Percentiles rank a stretch among this genome's conserved stretches.
Evolutionary conservation across 2,329 filamentous ascomycete species (phyloP).

Genomic region (Xylaria sp.): DNA sequence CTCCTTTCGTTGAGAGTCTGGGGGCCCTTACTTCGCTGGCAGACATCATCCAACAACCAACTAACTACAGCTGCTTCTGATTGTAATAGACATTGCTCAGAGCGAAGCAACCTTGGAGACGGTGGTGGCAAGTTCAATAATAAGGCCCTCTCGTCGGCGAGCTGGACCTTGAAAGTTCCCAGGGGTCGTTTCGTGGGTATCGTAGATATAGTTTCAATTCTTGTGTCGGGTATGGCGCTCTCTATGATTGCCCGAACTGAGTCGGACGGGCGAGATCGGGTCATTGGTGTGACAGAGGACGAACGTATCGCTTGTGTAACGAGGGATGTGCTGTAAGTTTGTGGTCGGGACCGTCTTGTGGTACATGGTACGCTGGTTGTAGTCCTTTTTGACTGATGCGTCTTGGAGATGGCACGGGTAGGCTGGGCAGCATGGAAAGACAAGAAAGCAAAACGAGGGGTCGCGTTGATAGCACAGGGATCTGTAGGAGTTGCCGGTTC

Average conservation of each 20-base stretch:
- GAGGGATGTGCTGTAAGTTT: slow-evolving; percentile 42
- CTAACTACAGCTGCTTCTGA: slow-evolving; percentile 58
- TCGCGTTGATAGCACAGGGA: slow-evolving; percentile 42
- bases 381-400: slow-evolving; percentile 42
- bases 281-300: slow-evolving; percentile 49
- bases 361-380: slow-evolving; percentile 42
- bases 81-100: slow-evolving; percentile 56
- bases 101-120: slow-evolving; percentile 58
- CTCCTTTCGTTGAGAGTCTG: slow-evolving; percentile 2
- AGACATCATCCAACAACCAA: slow-evolving; percentile 53
- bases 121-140: slow-evolving; percentile 57
- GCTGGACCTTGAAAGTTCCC: slow-evolving; percentile 55
- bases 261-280: slow-evolving; percentile 46
- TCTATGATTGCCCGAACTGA: slow-evolving; percentile 52
- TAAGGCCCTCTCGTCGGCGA: slow-evolving; percentile 55
- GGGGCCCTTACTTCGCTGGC: slow-evolving; percentile 13
- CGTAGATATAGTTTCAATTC: slow-evolving; percentile 49
- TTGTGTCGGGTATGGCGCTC: slow-evolving; percentile 47
- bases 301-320: slow-evolving; percentile 43
- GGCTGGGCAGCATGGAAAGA: slow-evolving; percentile 40
- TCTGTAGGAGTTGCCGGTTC: slow-evolving; percentile 40
- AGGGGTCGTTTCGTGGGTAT: slow-evolving; percentile 53
- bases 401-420: slow-evolving; percentile 35
- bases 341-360: slow-evolving; percentile 44
- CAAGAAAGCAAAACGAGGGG: slow-evolving; percentile 40